Conservation (phyloP, 768 basidiomycete genomes). For the Xanthoconium purpureum region DNA sequence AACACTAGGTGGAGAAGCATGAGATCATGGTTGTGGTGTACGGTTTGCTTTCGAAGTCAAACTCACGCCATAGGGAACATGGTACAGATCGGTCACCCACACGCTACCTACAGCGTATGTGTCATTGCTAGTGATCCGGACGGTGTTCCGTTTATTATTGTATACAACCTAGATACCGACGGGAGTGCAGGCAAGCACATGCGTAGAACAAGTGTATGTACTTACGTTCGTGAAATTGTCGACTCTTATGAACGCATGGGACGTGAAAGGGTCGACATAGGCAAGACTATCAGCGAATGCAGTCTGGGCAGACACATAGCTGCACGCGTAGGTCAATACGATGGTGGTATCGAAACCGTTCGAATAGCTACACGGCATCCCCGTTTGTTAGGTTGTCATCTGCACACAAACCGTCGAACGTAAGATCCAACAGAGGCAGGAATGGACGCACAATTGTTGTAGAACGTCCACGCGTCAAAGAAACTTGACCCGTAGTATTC, state of each 20-base stretch:
- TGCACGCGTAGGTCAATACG: slow-evolving; percentile 28
- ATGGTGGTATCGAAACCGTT: background rate
- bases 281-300: slow-evolving; percentile 52
- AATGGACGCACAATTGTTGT: slow-evolving; percentile 46
- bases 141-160: slow-evolving; percentile 62
- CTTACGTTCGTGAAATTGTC: slow-evolving; percentile 62
- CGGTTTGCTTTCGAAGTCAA: background rate
- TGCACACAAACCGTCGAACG: slow-evolving; percentile 21
- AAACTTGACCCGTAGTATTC: slow-evolving; percentile 60
- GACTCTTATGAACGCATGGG: slow-evolving; percentile 73
- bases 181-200: background rate
- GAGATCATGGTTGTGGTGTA: slow-evolving; percentile 1
- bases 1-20: slow-evolving; percentile 43
- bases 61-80: slow-evolving; percentile 62
- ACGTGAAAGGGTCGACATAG: slow-evolving; percentile 58
- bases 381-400: slow-evolving; percentile 72
- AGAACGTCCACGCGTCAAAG: slow-evolving; percentile 69
- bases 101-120: slow-evolving; percentile 56
- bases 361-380: slow-evolving; percentile 44
- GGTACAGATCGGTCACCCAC: slow-evolving; percentile 63
- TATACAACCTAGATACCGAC: slow-evolving; percentile 24
- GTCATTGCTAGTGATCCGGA: slow-evolving; percentile 60
- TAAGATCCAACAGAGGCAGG: background rate
- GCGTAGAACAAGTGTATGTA: background rate
- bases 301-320: slow-evolving; percentile 45